Evolutionary conservation across 2,329 filamentous ascomycete genomes (phyloP).

Genomic region (Lecanicillium sp.): DNA sequence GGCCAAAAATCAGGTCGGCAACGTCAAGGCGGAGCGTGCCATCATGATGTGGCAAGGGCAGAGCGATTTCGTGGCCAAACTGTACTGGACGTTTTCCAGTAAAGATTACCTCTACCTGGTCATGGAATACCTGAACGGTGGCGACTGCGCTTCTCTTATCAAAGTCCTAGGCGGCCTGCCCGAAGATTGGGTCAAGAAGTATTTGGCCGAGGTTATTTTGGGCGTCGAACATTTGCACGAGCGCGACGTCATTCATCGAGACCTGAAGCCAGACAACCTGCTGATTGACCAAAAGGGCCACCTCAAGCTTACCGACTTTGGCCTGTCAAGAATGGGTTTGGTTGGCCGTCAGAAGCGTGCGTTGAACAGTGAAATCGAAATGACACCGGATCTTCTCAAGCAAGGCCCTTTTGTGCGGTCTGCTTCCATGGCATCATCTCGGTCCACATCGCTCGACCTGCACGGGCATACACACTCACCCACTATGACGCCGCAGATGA

Average conservation of each 20-base stretch:
- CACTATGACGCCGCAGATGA: slow-evolving; percentile 77
- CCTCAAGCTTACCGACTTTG: slow-evolving; percentile 95
- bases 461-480: slow-evolving; percentile 69
- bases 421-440: slow-evolving; percentile 78
- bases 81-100: slow-evolving; percentile 99
- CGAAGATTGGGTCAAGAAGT: slow-evolving; percentile 98
- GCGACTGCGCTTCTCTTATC: slow-evolving; percentile 92
- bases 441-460: slow-evolving; percentile 89
- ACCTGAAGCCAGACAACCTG: slow-evolving; percentile 94
- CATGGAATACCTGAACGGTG: slow-evolving; percentile 98
- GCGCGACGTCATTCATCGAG: slow-evolving; percentile 90
- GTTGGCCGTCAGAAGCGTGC: slow-evolving; percentile 94
- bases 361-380: slow-evolving; percentile 68
- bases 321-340: slow-evolving; percentile 91
- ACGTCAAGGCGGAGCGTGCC: slow-evolving; percentile 95
- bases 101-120: slow-evolving; percentile 98
- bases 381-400: slow-evolving; percentile 87
- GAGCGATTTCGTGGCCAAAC: slow-evolving; percentile 96
- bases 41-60: slow-evolving; percentile 99
- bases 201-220: slow-evolving; percentile 91
- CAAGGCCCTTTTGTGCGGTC: slow-evolving; percentile 84
- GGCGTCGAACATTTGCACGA: slow-evolving; percentile 94
- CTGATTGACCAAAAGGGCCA: slow-evolving; percentile 96
- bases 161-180: slow-evolving; percentile 87
- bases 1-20: slow-evolving; percentile 97